These are phyloP conservation scores for Candida ascalaphidarum DNA, from an alignment of 805 yeast species.

Conservation along the genomic window DNA sequence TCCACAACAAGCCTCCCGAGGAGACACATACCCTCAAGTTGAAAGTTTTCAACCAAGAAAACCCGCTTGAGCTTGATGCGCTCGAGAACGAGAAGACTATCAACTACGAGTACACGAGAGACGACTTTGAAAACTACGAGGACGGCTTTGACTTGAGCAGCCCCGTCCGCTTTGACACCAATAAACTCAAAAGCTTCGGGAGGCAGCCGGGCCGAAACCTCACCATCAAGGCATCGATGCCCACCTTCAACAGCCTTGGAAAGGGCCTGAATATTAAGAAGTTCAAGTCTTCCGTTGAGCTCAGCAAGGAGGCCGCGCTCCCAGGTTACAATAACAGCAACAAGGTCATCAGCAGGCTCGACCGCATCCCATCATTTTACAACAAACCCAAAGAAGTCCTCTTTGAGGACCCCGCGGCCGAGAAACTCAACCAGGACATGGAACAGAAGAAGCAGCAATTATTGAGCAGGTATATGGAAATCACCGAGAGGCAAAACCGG, in stretches of 20 bases:
- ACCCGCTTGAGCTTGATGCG: constrained; percentile 8
- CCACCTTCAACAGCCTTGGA: constrained; percentile 6
- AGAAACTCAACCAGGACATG: constrained; percentile 8
- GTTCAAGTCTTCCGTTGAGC: constrained; percentile 26
- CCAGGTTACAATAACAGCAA: constrained; percentile 25
- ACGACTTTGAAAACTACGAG: constrained; percentile 28
- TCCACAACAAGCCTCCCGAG: too few relatives aligned
- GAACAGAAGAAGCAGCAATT: constrained; percentile 17
- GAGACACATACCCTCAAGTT: constrained; percentile 19
- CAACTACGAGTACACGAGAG: constrained; percentile 27
- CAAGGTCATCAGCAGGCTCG: constrained; percentile 26
- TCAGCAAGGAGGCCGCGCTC: constrained; percentile 9
- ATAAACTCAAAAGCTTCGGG: neutral
- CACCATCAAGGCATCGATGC: constrained; percentile 13
- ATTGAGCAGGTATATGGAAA: constrained; percentile 23
- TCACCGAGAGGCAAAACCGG: constrained; percentile 11
- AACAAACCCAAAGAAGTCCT: constrained; percentile 3
- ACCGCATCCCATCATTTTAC: constrained; percentile 35
- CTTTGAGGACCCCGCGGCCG: constrained; percentile 1
- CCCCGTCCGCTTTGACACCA: constrained; percentile 3
- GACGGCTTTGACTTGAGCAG: constrained; percentile 23
- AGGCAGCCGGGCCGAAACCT: neutral
- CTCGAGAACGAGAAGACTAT: constrained; percentile 25
- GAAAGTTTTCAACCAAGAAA: constrained; percentile 14
- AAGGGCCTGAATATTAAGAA: constrained; percentile 9